These are phyloP conservation scores for Artemisia annua DNA, from an alignment of 129 eudicot genomes.

Conservation along the genomic window DNA sequence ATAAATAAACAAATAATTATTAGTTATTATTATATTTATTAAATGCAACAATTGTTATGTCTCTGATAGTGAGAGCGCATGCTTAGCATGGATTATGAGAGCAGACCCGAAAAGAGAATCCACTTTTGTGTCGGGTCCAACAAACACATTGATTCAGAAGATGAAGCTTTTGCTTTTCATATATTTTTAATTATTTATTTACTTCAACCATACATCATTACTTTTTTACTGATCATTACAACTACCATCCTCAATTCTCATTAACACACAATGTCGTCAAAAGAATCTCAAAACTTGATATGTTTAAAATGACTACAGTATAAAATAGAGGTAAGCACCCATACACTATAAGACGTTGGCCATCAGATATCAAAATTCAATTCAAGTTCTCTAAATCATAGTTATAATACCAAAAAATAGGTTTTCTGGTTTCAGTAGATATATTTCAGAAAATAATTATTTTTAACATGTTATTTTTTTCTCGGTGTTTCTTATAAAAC, in stretches of 20 bases:
- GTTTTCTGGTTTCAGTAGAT: too few species aligned
- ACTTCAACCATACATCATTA: constrained; percentile 14
- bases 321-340: too few species aligned
- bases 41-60: constrained; percentile 3
- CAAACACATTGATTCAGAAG: constrained; percentile 27
- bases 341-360: too few species aligned
- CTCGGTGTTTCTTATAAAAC: too few species aligned
- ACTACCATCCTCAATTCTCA: constrained; percentile 16
- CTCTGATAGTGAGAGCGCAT: constrained; percentile 22
- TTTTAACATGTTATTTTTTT: too few species aligned
- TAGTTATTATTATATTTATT: neutral
- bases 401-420: too few species aligned
- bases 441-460: too few species aligned
- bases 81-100: constrained; percentile 30
- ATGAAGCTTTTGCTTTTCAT: constrained; percentile 17
- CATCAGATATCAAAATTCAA: too few species aligned
- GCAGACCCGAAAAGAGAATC: constrained; percentile 38
- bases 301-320: too few species aligned
- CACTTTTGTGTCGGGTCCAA: constrained; percentile 37
- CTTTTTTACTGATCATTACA: constrained; percentile 19
- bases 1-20: neutral
- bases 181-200: neutral
- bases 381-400: too few species aligned
- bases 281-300: neutral
- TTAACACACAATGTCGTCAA: neutral